phyloP scores from a whole-genome alignment of 2,329 filamentous ascomycete genomes.

The Apiospora marii region DNA sequence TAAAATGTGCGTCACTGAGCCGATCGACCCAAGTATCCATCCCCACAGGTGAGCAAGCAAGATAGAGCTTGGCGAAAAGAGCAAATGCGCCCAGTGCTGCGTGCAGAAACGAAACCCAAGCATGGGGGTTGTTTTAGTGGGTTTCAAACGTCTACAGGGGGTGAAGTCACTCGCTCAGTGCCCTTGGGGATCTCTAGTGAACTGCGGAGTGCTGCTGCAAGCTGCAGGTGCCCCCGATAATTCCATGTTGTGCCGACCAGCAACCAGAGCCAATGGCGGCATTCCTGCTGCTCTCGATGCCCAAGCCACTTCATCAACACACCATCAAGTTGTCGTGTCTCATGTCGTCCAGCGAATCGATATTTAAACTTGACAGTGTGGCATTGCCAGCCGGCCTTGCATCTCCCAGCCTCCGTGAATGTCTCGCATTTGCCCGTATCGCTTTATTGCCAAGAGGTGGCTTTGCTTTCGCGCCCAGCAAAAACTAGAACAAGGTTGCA shows the following conservation, averaged over 20 bases:
- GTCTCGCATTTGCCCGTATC: neutral
- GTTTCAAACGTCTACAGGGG: neutral
- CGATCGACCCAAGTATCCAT: neutral
- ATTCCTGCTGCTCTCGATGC: neutral
- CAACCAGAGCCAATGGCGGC: neutral
- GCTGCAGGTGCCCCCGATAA: neutral
- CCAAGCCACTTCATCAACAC: neutral
- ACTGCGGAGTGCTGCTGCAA: neutral
- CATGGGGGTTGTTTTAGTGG: constrained; percentile 6
- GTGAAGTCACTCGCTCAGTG: neutral
- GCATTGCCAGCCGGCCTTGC: neutral
- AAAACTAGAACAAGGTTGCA: neutral
- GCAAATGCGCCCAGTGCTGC: neutral
- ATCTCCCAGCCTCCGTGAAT: constrained; percentile 4
- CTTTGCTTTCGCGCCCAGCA: neutral
- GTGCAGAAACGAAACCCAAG: constrained; percentile 1
- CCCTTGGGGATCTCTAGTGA: neutral
- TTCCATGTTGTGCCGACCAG: neutral
- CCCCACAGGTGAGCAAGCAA: neutral
- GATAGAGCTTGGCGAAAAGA: neutral
- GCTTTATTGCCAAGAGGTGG: neutral
- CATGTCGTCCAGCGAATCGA: neutral
- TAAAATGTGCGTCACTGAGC: constrained; percentile 12
- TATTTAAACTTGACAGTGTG: neutral
- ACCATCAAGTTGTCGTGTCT: constrained; percentile 7